Base-by-base conservation (phyloP, 2,329 filamentous ascomycete species). In the Colletotrichum graminicola region DNA sequence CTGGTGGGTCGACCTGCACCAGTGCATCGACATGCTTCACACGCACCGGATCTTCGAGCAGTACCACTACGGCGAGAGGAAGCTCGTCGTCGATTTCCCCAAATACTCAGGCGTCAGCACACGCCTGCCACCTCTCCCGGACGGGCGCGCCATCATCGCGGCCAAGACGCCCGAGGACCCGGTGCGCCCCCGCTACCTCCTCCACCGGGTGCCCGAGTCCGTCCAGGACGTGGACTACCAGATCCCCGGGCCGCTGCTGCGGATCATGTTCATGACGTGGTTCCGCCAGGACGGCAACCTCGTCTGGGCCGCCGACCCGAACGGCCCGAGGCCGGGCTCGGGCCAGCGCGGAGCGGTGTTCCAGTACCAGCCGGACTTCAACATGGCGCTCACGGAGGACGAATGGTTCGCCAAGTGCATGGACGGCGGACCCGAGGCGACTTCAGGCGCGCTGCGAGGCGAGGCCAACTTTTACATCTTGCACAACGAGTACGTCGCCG, bases 341-440 rank as follows among this genome's bases (percentile, higher is more conserved):
- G 72, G 73, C 3, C 21, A 16, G 1, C 63, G 68, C 36, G 64
- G 67, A 2, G 2, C 23, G 21, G 54, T 6, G 32, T 68, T 68
- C 51, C 36, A 39, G 39, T 68, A 57, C 21, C 21, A 36, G 11
- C 68, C 63, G 7, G 62, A 59, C 18, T 74, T 77, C 67, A 83
- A 81, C 76, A 78, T 83, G 66, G 79, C 78, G 7, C 62, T 73
- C 32, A 55, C 74, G 5, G 84, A 86, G 64, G 81, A 81, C 66
- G 41, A 74, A 0, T 62, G 73, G 11, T 87, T 81, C 74, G 78
- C 80, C 45, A 62, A 73, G 2, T 84, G 79, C 67, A 77, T 82
- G 41, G 29, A 52, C 11, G 68, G 68, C 4, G 78, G 75, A 6
- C 72, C 78, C 26, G 54, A 66, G 45, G 34, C 66, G 61, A 72